phyloP scores from a whole-genome alignment of 495 filamentous ascomycete genomes.

The Penicillium subrubescens region DNA sequence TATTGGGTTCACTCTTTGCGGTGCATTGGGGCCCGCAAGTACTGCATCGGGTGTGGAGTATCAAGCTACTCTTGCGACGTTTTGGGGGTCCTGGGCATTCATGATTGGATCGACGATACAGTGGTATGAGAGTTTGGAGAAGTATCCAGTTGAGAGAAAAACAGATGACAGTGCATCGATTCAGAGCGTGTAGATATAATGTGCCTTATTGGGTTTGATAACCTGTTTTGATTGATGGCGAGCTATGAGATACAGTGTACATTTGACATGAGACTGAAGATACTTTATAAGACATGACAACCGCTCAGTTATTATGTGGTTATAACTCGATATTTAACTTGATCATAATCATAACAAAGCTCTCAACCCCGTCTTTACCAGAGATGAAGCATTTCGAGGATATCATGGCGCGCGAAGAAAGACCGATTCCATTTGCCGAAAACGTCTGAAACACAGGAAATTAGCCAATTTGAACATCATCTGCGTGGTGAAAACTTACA shows the following conservation, averaged over 20 bases:
- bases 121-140: constrained; percentile 66
- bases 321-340: background rate
- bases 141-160: constrained; percentile 55
- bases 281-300: background rate
- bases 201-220: background rate
- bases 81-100: constrained; percentile 72
- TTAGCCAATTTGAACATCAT: background rate
- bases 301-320: background rate
- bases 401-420: constrained; percentile 70
- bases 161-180: background rate
- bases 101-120: constrained; percentile 65
- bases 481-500: constrained; percentile 52
- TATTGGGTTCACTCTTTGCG: constrained; percentile 69
- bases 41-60: constrained; percentile 54
- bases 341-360: background rate
- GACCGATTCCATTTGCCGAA: constrained; percentile 77
- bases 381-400: constrained; percentile 59
- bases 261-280: background rate
- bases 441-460: constrained; percentile 56
- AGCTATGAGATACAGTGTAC: background rate
- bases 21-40: constrained; percentile 60
- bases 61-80: constrained; percentile 59
- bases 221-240: background rate
- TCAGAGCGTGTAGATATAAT: background rate
- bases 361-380: constrained; percentile 23